phyloP scores from a whole-genome alignment of 345 rosid species.

The thale cress (Arabidopsis thaliana) region DNA sequence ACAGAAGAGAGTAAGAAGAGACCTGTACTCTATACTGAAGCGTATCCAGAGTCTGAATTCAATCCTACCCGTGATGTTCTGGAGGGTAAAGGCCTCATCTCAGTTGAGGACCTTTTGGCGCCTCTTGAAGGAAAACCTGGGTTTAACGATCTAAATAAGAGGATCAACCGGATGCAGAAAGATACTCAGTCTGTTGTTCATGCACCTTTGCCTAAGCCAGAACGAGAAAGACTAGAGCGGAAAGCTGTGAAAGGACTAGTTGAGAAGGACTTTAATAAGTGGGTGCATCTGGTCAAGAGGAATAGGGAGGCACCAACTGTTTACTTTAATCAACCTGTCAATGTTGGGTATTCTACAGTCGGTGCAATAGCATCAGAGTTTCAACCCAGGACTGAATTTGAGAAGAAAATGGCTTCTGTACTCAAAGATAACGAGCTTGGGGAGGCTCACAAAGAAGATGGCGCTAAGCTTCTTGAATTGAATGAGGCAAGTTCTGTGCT shows the following conservation, averaged over 20 bases:
- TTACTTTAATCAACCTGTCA: conserved; percentile 71
- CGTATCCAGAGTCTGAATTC: conserved; percentile 88
- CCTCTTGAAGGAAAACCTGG: conserved; percentile 72
- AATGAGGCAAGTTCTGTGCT: conserved; percentile 62
- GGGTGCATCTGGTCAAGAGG: conserved; percentile 81
- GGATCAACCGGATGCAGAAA: conserved; percentile 53
- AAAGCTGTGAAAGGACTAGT: conserved; percentile 61
- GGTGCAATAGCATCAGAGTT: conserved; percentile 95
- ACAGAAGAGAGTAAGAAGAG: conserved; percentile 68
- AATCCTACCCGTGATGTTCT: conserved; percentile 86
- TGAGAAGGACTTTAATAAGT: conserved; percentile 68
- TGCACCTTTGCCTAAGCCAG: conserved; percentile 80
- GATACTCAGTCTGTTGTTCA: conserved; percentile 59
- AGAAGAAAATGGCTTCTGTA: conserved; percentile 85
- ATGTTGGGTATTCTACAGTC: conserved; percentile 78
- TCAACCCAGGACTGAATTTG: conserved; percentile 91
- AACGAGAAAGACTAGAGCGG: conserved; percentile 79
- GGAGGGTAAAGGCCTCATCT: conserved; percentile 65
- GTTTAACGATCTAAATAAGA: conserved; percentile 62
- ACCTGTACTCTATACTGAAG: conserved; percentile 62
- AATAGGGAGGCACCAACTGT: conserved; percentile 88
- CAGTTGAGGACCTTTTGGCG: conserved; percentile 67
- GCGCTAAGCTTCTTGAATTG: conserved; percentile 81
- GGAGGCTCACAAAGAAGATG: conserved; percentile 87
- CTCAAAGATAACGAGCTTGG: conserved; percentile 61